A percentile compares a stretch with the other conserved stretches of the same genome.
Evolutionary conservation across 1,284 basidiomycete genomes (phyloP).

Genomic region (Cutaneotrichosporon curvatum): DNA sequence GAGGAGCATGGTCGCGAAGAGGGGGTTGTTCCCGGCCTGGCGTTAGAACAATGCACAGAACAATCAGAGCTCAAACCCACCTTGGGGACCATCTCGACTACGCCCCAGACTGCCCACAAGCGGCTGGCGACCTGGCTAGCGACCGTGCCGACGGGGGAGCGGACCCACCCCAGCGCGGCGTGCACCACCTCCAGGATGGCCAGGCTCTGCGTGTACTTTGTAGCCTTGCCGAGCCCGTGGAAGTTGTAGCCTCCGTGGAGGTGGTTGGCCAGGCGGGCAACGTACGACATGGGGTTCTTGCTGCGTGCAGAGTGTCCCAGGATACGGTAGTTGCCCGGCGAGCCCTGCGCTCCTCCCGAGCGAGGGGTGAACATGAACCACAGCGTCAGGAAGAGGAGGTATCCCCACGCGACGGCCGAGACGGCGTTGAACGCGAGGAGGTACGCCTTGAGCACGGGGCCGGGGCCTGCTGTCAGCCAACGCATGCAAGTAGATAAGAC

Average conservation of each 20-base stretch:
- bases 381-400: slow-evolving; percentile 55
- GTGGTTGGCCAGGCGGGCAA: slow-evolving; percentile 50
- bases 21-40: slow-evolving; percentile 64
- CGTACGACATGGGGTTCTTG: background rate
- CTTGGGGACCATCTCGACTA: slow-evolving; percentile 55
- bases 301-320: slow-evolving; percentile 8
- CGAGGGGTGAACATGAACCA: slow-evolving; percentile 32
- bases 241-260: slow-evolving; percentile 48
- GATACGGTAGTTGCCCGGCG: background rate
- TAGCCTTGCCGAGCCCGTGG: slow-evolving; percentile 54
- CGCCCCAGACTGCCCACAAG: slow-evolving; percentile 80
- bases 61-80: slow-evolving; percentile 36
- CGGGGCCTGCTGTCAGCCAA: slow-evolving; percentile 12
- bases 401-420: slow-evolving; percentile 65
- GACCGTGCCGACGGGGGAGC: slow-evolving; percentile 73
- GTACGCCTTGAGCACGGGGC: slow-evolving; percentile 51
- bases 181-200: slow-evolving; percentile 80
- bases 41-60: background rate
- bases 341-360: slow-evolving; percentile 2
- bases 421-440: slow-evolving; percentile 69
- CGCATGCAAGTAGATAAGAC: too few relatives aligned
- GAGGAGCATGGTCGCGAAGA: slow-evolving; percentile 85
- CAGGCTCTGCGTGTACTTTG: slow-evolving; percentile 69
- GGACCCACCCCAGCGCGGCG: slow-evolving; percentile 72
- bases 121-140: slow-evolving; percentile 79